Base-by-base conservation (phyloP, 2,329 filamentous ascomycete genomes). In the Trichoderma afroharzianum region DNA sequence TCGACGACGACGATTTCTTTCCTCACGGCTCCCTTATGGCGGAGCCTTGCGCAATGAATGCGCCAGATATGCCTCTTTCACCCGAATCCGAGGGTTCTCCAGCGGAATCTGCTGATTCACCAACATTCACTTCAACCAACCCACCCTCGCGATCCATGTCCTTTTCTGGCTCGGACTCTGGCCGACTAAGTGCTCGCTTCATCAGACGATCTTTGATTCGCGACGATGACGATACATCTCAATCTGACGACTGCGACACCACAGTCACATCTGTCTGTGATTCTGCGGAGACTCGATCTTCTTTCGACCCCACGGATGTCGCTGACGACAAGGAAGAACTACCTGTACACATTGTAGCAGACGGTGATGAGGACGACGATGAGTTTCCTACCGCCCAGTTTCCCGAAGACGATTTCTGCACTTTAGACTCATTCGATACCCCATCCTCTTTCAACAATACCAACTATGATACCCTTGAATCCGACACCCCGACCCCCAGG, bases 131-230 rank as follows among this genome's bases (percentile, higher is more conserved):
- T 14, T 78, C 76, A 70, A 82, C 76, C 78, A 81, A 77, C 63
- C 83, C 84, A 1, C 83, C 84, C 6, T 82, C 84, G 9, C 83
- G 86, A 68, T 84, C 84, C 15, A 80, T 86, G 68, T 88, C 87
- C 2, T 87, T 87, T 74, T 88, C 86, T 1, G 85, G 84, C 64
- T 85, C 83, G 0, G 86, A 87, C 73, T 81, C 83, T 2, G 84
- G 83, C 30, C 78, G 75, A 24, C 81, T 84, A 70, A 73, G 77
- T 32, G 72, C 81, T 26, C 79, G 77, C 50, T 75, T 80, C 53
- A 71, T 74, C 28, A 77, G 80, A 75, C 71, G 75, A 61, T 73
- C 77, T 21, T 71, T 77, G 24, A 74, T 80, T 61, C 77, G 82
- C 50, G 80, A 82, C 71, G 82, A 84, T 47, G 82, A 83, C 70